Conservation (phyloP, 768 basidiomycete species). For the Collybia sordida region DNA sequence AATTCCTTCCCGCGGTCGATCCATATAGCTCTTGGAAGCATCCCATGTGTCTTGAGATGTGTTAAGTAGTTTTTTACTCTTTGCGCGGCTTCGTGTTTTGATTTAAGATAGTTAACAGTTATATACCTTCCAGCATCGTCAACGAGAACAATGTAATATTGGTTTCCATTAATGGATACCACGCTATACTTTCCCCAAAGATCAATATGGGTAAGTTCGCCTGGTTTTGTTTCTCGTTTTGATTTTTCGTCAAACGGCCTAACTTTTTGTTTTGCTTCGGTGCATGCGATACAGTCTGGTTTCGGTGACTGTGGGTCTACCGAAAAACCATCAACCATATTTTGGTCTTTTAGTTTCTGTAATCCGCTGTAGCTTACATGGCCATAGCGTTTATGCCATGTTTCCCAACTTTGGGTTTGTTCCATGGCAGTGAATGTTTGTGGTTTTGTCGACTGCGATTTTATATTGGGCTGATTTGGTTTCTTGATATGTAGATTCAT, state of each 20-base stretch:
- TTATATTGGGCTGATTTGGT: background rate
- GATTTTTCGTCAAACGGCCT: background rate
- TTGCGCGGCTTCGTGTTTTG: background rate
- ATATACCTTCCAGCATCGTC: slow-evolving; percentile 1
- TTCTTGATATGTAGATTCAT: background rate
- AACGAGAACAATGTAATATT: slow-evolving; percentile 7
- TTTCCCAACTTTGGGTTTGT: background rate
- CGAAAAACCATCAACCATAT: background rate
- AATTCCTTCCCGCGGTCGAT: slow-evolving; percentile 3
- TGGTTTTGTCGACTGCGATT: no score
- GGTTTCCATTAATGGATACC: slow-evolving; percentile 7
- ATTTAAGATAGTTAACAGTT: background rate
- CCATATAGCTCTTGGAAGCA: background rate
- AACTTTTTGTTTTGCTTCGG: background rate
- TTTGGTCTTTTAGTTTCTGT: background rate
- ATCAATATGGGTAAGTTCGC: slow-evolving; percentile 8
- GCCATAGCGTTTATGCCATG: slow-evolving; percentile 1
- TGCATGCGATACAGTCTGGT: slow-evolving; percentile 1
- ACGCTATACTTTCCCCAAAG: slow-evolving; percentile 8
- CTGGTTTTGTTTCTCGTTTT: background rate
- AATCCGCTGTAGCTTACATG: slow-evolving; percentile 1
- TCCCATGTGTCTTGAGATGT: background rate
- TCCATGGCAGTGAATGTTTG: background rate
- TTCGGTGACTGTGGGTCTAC: background rate
- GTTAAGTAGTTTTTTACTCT: background rate